Conservation (phyloP, 1,139 yeast species). For the Pichia cactophila region DNA sequence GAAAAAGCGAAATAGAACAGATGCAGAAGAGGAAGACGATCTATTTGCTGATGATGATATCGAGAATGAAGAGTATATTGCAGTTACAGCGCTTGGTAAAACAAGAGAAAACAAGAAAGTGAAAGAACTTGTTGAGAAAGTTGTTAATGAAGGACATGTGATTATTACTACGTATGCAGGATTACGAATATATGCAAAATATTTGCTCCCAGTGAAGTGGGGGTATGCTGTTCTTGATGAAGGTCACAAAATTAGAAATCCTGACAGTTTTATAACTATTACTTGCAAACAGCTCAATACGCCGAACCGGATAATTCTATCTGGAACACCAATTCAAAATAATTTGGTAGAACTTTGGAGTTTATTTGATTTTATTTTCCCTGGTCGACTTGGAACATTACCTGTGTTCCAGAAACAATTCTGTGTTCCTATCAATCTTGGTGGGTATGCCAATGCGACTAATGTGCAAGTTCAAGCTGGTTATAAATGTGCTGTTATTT, state of each 20-base stretch:
- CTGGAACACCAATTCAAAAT: conserved; percentile 96
- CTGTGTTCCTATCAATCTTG: conserved; percentile 86
- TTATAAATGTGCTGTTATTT: conserved; percentile 87
- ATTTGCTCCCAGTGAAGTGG: conserved; percentile 69
- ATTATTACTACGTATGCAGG: conserved; percentile 91
- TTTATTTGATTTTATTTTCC: conserved; percentile 87
- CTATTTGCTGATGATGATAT: conserved; percentile 33
- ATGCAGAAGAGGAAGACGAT: conserved; percentile 9
- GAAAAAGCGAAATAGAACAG: conserved; percentile 21
- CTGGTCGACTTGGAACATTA: conserved; percentile 87
- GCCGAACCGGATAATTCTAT: conserved; percentile 71
- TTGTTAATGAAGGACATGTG: conserved; percentile 64
- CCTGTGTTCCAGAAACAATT: conserved; percentile 93
- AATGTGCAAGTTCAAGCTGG: conserved; percentile 96
- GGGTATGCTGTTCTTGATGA: conserved; percentile 89
- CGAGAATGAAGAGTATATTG: conserved; percentile 26
- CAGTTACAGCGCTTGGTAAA: conserved; percentile 20
- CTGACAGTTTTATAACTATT: conserved; percentile 81
- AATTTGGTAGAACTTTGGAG: conserved; percentile 91
- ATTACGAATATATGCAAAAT: conserved; percentile 63
- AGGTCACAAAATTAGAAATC: conserved; percentile 94
- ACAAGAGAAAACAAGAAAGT: conserved; percentile 37
- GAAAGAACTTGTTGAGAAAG: conserved; percentile 41
- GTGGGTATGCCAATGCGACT: conserved; percentile 98
- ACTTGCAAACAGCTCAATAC: conserved; percentile 80